Evolutionary conservation across 169 alveolate species (phyloP).

Genomic region (Cryptosporidium bovis): DNA sequence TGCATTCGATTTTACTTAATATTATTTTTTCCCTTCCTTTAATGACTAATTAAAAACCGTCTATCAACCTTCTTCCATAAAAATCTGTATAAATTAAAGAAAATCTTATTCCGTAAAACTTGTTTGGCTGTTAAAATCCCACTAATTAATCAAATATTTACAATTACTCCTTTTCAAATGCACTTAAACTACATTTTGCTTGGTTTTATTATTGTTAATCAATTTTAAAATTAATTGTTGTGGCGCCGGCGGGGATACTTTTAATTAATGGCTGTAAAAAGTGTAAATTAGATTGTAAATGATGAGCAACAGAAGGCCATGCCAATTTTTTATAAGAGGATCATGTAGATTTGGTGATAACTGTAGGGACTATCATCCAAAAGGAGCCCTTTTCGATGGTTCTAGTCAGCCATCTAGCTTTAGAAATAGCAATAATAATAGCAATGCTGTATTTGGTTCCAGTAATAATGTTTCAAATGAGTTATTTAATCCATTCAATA

Average conservation of each 20-base stretch:
- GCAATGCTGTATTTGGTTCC: not conserved
- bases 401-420: too few species aligned
- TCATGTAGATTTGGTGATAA: constrained; percentile 68
- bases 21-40: not conserved
- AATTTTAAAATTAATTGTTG: not conserved
- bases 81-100: too few species aligned
- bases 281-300: not conserved
- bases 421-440: too few species aligned
- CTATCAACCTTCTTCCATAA: too few species aligned
- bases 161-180: not conserved
- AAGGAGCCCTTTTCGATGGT: constrained; percentile 21
- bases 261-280: not conserved
- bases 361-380: constrained; percentile 70
- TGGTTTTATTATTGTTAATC: not conserved
- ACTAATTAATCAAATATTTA: too few species aligned
- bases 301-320: constrained; percentile 73
- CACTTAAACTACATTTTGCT: not conserved
- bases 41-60: not conserved
- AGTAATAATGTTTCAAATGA: not conserved
- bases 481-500: not conserved
- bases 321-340: constrained; percentile 71
- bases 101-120: too few species aligned
- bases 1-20: not conserved
- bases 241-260: not conserved
- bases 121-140: too few species aligned